Conservation (phyloP, 2,329 filamentous ascomycete genomes). For the Scedosporium aurantiacum region DNA sequence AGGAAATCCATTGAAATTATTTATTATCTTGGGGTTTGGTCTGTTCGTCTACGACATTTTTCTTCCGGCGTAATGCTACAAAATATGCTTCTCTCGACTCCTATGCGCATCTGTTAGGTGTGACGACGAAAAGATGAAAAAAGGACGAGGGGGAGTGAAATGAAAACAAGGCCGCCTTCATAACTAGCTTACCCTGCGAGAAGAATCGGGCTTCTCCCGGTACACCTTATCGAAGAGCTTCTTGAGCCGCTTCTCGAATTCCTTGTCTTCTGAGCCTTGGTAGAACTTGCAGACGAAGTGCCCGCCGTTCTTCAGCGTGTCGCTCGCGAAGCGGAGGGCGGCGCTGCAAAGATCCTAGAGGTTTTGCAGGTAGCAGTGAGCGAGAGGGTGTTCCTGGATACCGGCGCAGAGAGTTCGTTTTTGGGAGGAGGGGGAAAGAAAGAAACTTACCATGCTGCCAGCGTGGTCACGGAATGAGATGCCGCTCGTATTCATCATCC, state of each 20-base stretch:
- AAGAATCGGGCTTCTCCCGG: slow-evolving; percentile 85
- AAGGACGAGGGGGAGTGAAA: slow-evolving; percentile 11
- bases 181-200: slow-evolving; percentile 57
- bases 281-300: slow-evolving; percentile 98
- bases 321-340: slow-evolving; percentile 73
- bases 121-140: not conserved
- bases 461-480: slow-evolving; percentile 77
- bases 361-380: not conserved
- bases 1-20: not conserved
- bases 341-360: slow-evolving; percentile 72
- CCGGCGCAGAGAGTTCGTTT: too few relatives aligned
- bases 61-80: slow-evolving; percentile 62
- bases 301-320: slow-evolving; percentile 70
- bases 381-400: not conserved
- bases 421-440: not conserved
- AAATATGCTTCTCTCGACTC: slow-evolving; percentile 82
- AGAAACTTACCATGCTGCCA: slow-evolving; percentile 72
- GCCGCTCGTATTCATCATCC: slow-evolving; percentile 99
- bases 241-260: slow-evolving; percentile 62
- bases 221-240: slow-evolving; percentile 70
- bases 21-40: not conserved
- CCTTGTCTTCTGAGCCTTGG: slow-evolving; percentile 76
- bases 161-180: not conserved
- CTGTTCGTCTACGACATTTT: slow-evolving; percentile 17
- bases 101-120: slow-evolving; percentile 26